Base-by-base conservation (phyloP, 345 rosid species). In the Eucalyptus marginata region DNA sequence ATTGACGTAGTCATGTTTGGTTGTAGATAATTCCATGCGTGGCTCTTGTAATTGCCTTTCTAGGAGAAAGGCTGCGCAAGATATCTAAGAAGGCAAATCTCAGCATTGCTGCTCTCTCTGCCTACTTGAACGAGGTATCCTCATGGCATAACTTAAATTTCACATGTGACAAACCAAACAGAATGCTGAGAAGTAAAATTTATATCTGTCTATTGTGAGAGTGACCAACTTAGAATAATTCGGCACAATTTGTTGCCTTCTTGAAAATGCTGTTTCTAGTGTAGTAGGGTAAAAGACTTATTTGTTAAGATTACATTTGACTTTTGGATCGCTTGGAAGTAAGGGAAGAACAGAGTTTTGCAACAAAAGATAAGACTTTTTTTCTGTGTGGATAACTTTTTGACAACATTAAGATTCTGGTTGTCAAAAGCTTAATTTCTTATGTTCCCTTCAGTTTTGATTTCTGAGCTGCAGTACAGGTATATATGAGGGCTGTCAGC, bases 111-210 rank as follows among this genome's bases (percentile, higher is more conserved):
- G 89, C 93, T 86, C 95, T 97, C 56, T 95, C 99, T 54, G 92
- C 99, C 56, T 95, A 95, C 92, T 94, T 97, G 87, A 97, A 97
- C 64, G 99, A 97, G 95, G 99, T 97, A 80, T 44, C 12, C 51
- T 54, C 15, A 20, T 40, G 84, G 84, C 84, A 11, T 22, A 40
- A 40, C 47, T 76, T 20, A 40, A 76, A 76, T 76, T 76, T 22
- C 3, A 13, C 83, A 76, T 40, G 47, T 76, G 47, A 76, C 8
- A 7, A 40, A 76, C 84, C 84, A 40, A 76, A 76, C n/a, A 20
- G 16, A 76, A 40, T 6, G 29, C 84, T 40, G 47, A 76, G 47
- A 40, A 76, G 47, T 76, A 6, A 76, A 76, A 20, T 36, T 7
- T 40, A 20, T 3, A 10, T 20, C 4, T 76, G 47, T 76, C 84